Base-by-base conservation (phyloP, 768 basidiomycete species). In the Leccinum arenicola region DNA sequence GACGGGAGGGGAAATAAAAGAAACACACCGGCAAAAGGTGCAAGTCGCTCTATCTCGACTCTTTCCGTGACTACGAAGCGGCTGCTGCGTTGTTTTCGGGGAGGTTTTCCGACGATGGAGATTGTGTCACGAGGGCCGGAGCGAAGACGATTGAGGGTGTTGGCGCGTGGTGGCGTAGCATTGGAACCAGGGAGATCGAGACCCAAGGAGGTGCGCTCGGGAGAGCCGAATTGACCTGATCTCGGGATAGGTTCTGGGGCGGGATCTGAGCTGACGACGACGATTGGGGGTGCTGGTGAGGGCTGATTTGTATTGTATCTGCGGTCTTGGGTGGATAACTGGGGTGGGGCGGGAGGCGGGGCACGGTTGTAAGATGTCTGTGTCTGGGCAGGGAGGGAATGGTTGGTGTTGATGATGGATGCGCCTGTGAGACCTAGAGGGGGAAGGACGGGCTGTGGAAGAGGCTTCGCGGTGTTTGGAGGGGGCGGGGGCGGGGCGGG, bases 71-170 rank as follows among this genome's bases (percentile, higher is more conserved):
- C 90, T 52, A 98, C 89, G 68, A 99, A 98, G 61, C 97, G 85
- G 71, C 92, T 95, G 78, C 95, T 98, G 65, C 95, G 84, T 76
- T 99, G 97, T 74, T 98, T 99, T 68, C 96, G 86, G 25, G 97
- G 94, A 21, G 94, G 95, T 70, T 98, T 98, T 33, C 94, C 95
- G 14, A 92, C 88, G 68, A 96, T 91, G 48, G 96, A 94, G 59
- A 98, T 98, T 48, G 93, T 98, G 74, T 98, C 97, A 75, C 95
- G 97, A 56, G 95, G 93, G 17, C 85, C 86, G 47, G 86, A 82
- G 59, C 91, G 84, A 55, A 93, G 84, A 65, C 92, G 87, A 68
- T 83, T 86, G 63, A 91, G 77, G 11, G 89, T 79, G 47, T 81
- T 84, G 43, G 84, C 79, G 55, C 91, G 83, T 31, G 90, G 88